A percentile compares a stretch with the other conserved stretches of the same genome.
These are phyloP conservation scores for Jackrogersella minutella DNA, from an alignment of 495 filamentous ascomycete genomes.

Conservation along the genomic window DNA sequence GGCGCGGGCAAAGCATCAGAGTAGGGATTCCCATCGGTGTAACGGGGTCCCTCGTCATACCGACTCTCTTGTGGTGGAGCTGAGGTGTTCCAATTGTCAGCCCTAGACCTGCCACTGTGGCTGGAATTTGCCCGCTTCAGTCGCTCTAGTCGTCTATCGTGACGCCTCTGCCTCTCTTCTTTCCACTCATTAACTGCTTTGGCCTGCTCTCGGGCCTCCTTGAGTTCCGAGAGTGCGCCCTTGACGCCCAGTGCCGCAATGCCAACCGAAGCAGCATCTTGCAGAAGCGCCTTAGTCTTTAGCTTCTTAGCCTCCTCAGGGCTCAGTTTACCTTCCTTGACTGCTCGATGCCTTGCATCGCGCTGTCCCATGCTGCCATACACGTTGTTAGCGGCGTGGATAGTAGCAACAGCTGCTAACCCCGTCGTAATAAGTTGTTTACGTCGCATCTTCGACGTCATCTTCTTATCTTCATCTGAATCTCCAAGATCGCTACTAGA, in stretches of 20 bases:
- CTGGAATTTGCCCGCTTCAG: conserved; percentile 42
- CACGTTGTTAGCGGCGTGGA: conserved; percentile 84
- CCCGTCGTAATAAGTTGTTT: conserved; percentile 86
- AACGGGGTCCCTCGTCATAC: conserved; percentile 55
- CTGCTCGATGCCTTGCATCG: conserved; percentile 70
- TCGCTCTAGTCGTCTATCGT: conserved; percentile 50
- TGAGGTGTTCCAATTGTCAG: conserved; percentile 51
- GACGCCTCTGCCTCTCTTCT: conserved; percentile 51
- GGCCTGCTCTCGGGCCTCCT: conserved; percentile 54
- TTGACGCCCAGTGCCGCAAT: conserved; percentile 89
- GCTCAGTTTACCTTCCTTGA: conserved; percentile 77
- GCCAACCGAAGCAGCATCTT: conserved; percentile 80
- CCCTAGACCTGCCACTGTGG: conserved; percentile 48
- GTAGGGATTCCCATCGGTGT: conserved; percentile 63
- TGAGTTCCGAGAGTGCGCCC: conserved; percentile 74
- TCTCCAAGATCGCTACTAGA: conserved; percentile 71
- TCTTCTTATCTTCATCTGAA: conserved; percentile 79
- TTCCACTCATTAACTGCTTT: conserved; percentile 55
- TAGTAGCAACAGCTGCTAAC: conserved; percentile 85
- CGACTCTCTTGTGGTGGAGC: conserved; percentile 46
- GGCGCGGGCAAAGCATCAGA: conserved; percentile 53
- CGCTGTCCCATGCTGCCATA: conserved; percentile 80
- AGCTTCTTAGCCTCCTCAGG: conserved; percentile 76
- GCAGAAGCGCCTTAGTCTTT: conserved; percentile 74
- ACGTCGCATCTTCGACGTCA: conserved; percentile 78